Evolutionary conservation across 2,329 filamentous ascomycete species (phyloP).

Genomic region (Talaromyces sp.): DNA sequence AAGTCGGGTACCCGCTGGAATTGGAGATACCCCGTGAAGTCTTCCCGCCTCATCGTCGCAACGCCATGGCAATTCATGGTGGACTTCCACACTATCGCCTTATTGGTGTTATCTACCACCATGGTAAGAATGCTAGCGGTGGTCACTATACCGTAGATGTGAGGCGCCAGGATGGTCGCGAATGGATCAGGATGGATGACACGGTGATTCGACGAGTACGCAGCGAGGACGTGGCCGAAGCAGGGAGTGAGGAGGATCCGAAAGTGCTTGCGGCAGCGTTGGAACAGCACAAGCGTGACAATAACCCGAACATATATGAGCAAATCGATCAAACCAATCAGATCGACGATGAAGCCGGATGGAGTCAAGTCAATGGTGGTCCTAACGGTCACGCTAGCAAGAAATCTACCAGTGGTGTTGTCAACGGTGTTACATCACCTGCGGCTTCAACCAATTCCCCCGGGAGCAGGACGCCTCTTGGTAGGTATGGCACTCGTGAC

Average conservation of each 20-base stretch:
- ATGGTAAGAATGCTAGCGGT: conserved; percentile 92
- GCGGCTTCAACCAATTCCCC: conserved; percentile 50
- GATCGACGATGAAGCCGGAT: conserved; percentile 59
- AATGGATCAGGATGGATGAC: conserved; percentile 96
- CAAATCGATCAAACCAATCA: conserved; percentile 61
- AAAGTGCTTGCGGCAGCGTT: conserved; percentile 62
- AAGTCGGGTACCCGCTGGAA: conserved; percentile 89
- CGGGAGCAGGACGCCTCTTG: conserved; percentile 56
- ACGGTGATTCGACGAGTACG: conserved; percentile 81
- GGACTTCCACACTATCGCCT: conserved; percentile 78
- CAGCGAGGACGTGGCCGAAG: conserved; percentile 84
- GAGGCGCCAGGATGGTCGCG: conserved; percentile 84
- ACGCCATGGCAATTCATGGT: conserved; percentile 61
- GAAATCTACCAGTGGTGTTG: conserved; percentile 63
- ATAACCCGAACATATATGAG: conserved; percentile 67
- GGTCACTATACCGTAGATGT: conserved; percentile 99
- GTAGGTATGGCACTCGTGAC: conserved; percentile 66
- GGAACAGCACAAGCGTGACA: conserved; percentile 61
- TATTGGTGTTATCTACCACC: conserved; percentile 90
- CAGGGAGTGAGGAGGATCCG: conserved; percentile 73
- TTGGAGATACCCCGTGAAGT: conserved; percentile 90
- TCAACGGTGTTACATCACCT: conserved; percentile 61
- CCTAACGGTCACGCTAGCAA: conserved; percentile 50
- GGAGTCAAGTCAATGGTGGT: conserved; percentile 78
- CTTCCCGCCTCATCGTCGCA: conserved; percentile 71